phyloP scores from a whole-genome alignment of 108 stramenopile species.

The Cyclotella cryptica region DNA sequence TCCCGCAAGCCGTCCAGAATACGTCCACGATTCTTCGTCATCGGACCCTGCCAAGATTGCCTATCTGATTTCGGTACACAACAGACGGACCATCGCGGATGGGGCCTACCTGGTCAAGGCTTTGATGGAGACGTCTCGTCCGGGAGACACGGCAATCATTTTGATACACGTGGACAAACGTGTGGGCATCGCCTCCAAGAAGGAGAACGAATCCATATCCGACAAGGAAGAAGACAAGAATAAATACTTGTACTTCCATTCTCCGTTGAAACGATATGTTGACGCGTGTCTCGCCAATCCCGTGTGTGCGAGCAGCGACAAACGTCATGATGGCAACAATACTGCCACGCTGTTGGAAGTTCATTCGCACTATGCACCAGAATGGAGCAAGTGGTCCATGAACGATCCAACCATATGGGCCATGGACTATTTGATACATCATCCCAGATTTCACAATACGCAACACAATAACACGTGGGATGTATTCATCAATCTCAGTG shows the following conservation, averaged over 20 bases:
- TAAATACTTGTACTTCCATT: constrained; percentile 49
- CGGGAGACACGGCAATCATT: constrained; percentile 61
- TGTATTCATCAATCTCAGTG: constrained; percentile 83
- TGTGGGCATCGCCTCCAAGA: constrained; percentile 30
- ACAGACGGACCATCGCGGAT: constrained; percentile 77
- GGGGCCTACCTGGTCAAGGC: constrained; percentile 70
- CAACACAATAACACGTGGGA: constrained; percentile 66
- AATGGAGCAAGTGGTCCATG: constrained; percentile 91
- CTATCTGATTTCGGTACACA: constrained; percentile 84
- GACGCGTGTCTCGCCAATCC: constrained; percentile 50
- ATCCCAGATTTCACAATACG: constrained; percentile 39
- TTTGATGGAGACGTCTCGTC: constrained; percentile 60
- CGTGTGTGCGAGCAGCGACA: constrained; percentile 16
- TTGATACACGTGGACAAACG: constrained; percentile 81
- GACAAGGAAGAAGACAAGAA: constrained; percentile 19
- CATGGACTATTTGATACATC: constrained; percentile 61
- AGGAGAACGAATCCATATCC: background rate
- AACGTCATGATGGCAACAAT: background rate
- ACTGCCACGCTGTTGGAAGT: constrained; percentile 42
- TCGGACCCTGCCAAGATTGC: constrained; percentile 58
- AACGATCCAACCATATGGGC: constrained; percentile 86
- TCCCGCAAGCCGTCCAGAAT: background rate
- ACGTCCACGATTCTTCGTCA: too few relatives aligned
- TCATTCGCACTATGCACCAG: constrained; percentile 45
- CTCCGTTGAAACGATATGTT: constrained; percentile 60